A percentile compares a stretch with the other conserved stretches of the same genome.
phyloP scores from a whole-genome alignment of 441 rosid genomes.

The Rhodomyrtus psidioides region DNA sequence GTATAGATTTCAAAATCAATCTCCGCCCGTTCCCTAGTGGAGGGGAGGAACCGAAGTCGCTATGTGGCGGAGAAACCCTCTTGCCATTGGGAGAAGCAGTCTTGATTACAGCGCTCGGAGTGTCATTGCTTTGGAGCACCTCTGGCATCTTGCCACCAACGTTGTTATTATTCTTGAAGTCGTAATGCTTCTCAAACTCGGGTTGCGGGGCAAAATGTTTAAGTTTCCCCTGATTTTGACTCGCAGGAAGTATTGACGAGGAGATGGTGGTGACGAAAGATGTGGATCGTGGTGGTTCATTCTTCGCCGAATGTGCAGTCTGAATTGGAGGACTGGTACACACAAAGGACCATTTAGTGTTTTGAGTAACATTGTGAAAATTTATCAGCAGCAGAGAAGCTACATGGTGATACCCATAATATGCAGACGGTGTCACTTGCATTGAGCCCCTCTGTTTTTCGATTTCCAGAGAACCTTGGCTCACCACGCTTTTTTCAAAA shows the following conservation, averaged over 20 bases:
- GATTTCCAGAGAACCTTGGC: neutral
- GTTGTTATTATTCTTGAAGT: constrained; percentile 11
- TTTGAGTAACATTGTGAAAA: neutral
- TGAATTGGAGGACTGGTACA: constrained; percentile 53
- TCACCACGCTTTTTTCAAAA: neutral
- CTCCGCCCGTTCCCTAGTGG: constrained; percentile 64
- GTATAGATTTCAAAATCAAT: constrained; percentile 82
- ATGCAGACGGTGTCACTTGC: neutral
- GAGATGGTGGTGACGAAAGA: constrained; percentile 48
- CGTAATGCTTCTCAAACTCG: constrained; percentile 41
- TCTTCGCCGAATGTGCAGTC: constrained; percentile 50
- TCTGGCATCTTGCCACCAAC: constrained; percentile 32
- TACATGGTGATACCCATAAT: neutral
- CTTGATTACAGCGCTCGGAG: constrained; percentile 39
- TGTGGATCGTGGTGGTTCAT: constrained; percentile 57
- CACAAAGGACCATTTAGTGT: neutral
- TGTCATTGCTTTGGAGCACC: constrained; percentile 35
- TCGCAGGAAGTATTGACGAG: constrained; percentile 28
- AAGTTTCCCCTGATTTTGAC: constrained; percentile 33
- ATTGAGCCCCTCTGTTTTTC: neutral
- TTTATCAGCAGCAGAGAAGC: neutral
- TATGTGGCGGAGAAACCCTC: constrained; percentile 88
- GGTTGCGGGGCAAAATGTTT: constrained; percentile 29
- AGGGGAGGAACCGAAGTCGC: constrained; percentile 50
- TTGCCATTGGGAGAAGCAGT: constrained; percentile 85